Percentiles rank a stretch among this genome's conserved stretches.
phyloP scores from a whole-genome alignment of 139 green algal species.

The Haematococcus sp. region DNA sequence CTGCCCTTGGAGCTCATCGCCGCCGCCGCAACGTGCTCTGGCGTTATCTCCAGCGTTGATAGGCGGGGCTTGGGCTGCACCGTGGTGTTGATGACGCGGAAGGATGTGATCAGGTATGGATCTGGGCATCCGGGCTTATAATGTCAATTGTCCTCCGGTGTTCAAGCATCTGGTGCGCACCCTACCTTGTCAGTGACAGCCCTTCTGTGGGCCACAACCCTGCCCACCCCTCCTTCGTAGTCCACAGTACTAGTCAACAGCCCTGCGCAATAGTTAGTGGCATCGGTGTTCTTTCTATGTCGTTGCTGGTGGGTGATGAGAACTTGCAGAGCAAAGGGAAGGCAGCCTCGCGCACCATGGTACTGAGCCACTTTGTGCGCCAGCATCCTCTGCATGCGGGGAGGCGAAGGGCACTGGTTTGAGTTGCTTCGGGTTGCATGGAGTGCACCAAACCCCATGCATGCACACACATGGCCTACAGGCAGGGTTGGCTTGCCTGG shows the following conservation, averaged over 20 bases:
- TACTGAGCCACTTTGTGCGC: slow-evolving; percentile 16
- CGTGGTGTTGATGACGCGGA: neutral
- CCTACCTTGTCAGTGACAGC: neutral
- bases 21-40: neutral
- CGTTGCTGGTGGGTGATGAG: too few relatives aligned
- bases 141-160: too few relatives aligned
- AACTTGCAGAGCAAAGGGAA: too few relatives aligned
- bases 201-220: slow-evolving; percentile 6
- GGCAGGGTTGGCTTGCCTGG: neutral
- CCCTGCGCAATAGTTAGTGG: too few relatives aligned
- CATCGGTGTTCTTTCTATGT: too few relatives aligned
- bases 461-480: neutral
- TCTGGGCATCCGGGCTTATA: too few relatives aligned
- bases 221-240: neutral
- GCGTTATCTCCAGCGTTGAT: neutral
- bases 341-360: neutral
- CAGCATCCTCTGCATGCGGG: slow-evolving; percentile 2
- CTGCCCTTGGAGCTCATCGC: neutral
- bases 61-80: slow-evolving; percentile 1
- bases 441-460: neutral
- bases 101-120: too few relatives aligned
- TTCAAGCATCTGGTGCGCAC: neutral
- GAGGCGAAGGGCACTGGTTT: too few relatives aligned
- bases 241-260: slow-evolving; percentile 7
- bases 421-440: neutral